Base-by-base conservation (phyloP, 495 filamentous ascomycete species). In the Xylaria venustula region DNA sequence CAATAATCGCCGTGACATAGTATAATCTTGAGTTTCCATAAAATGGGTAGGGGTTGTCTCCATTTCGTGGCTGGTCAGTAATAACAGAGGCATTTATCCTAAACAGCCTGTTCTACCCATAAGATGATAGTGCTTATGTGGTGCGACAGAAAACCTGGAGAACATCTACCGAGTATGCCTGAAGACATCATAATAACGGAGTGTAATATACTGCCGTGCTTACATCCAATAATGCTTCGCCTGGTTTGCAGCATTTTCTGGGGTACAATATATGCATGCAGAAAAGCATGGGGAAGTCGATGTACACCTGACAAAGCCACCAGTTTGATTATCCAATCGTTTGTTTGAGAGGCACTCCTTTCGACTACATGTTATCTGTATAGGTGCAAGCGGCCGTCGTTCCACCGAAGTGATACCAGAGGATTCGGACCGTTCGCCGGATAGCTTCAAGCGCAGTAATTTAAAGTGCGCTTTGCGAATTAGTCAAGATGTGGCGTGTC, bases 261-360 rank as follows among this genome's bases (percentile, higher is more conserved):
- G 54, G 22, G 45, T 25, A 40, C 22, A 58, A 58, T 58, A 45
- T 58, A 58, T 34, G 22, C 19, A 19, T 26, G 44, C 44, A 48
- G 20, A 40, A 58, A 28, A 47, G 12, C 48, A 44, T 58, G 54
- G 54, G 54, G 54, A 49, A 49, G 28, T 20, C 53, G n/a, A 55
- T 55, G 53, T 44, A 49, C 42, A 40, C 42, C 28, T 49, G 54
- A 47, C 54, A 58, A 2, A 28, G 26, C 54, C 54, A 36, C 30
- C 20, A 26, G 54, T 1, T 3, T 40, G 54, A 30, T 37, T 15
- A 26, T 37, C 54, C 54, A 58, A 58, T 58, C 28, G 19, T 5
- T 19, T 1, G 17, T 15, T 4, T 4, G 17, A 15, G 20, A 8
- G 9, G 12, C 0, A 26, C 15, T 12, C 20, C 4, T 12, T 25